A percentile compares a stretch with the other conserved stretches of the same genome.
Evolutionary conservation across 768 basidiomycete genomes (phyloP).

Genomic region (Boletus huronensis): DNA sequence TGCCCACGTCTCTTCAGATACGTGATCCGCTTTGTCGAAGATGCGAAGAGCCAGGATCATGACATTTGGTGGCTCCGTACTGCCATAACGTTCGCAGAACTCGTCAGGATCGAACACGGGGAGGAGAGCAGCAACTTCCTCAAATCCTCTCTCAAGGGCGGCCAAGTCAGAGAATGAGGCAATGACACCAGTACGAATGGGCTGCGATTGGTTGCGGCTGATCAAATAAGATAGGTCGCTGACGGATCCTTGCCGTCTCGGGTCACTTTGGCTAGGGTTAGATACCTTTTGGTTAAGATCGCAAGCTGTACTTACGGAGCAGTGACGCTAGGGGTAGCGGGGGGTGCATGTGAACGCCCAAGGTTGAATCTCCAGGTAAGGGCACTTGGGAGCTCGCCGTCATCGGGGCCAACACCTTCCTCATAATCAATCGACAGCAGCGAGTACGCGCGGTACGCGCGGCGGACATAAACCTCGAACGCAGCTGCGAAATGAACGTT

Average conservation of each 20-base stretch:
- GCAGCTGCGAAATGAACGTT: slow-evolving; percentile 55
- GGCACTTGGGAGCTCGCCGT: slow-evolving; percentile 75
- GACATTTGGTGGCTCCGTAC: slow-evolving; percentile 82
- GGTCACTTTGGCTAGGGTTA: slow-evolving; percentile 40
- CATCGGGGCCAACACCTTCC: slow-evolving; percentile 81
- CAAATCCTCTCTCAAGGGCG: slow-evolving; percentile 69
- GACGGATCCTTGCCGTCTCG: slow-evolving; percentile 84
- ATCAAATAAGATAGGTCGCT: slow-evolving; percentile 95
- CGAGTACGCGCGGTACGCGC: slow-evolving; percentile 92
- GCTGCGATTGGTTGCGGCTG: slow-evolving; percentile 80
- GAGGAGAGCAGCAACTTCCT: slow-evolving; percentile 66
- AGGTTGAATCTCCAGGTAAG: slow-evolving; percentile 96
- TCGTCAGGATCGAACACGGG: slow-evolving; percentile 72
- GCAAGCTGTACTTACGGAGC: slow-evolving; percentile 23
- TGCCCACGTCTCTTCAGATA: slow-evolving; percentile 74
- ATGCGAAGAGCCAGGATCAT: slow-evolving; percentile 91
- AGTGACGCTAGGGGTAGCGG: slow-evolving; percentile 70
- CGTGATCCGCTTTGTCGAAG: slow-evolving; percentile 76
- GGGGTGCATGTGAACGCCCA: slow-evolving; percentile 82
- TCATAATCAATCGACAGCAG: slow-evolving; percentile 92
- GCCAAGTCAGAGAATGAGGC: slow-evolving; percentile 81
- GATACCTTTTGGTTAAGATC: not conserved
- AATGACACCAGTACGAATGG: slow-evolving; percentile 86
- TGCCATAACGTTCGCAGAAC: slow-evolving; percentile 72
- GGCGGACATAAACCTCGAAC: slow-evolving; percentile 92